These are phyloP conservation scores for Penicillium sp. DNA, from an alignment of 2,329 filamentous ascomycete species.

Conservation along the genomic window DNA sequence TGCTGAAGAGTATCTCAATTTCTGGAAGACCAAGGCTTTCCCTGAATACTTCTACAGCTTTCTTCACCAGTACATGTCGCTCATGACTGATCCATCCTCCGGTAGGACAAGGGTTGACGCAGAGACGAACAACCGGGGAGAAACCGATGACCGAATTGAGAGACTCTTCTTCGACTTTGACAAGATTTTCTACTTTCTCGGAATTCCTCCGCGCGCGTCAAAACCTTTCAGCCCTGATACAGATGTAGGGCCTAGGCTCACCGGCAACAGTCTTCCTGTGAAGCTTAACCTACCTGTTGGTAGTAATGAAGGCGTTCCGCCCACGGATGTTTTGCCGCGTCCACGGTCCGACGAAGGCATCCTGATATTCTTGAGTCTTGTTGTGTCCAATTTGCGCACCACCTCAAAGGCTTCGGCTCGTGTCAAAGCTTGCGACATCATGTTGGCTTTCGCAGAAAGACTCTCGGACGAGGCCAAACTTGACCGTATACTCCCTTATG, in stretches of 20 bases:
- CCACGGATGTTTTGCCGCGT: constrained; percentile 47
- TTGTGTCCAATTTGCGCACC: constrained; percentile 82
- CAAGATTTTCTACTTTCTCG: constrained; percentile 92
- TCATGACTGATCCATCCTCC: constrained; percentile 84
- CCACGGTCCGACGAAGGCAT: constrained; percentile 78
- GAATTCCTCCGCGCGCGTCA: constrained; percentile 26
- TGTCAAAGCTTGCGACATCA: constrained; percentile 80
- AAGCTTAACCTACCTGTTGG: constrained; percentile 75
- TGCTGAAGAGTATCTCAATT: constrained; percentile 86
- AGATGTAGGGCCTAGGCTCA: constrained; percentile 26
- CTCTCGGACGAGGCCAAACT: constrained; percentile 93
- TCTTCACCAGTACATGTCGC: constrained; percentile 93
- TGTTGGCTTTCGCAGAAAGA: constrained; percentile 84
- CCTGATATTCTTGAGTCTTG: constrained; percentile 80
- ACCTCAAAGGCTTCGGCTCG: constrained; percentile 84
- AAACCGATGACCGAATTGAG: constrained; percentile 90
- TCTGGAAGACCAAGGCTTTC: constrained; percentile 88
- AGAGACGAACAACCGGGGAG: constrained; percentile 65
- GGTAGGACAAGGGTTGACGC: constrained; percentile 67
- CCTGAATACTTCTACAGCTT: constrained; percentile 97
- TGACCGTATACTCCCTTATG: constrained; percentile 84
- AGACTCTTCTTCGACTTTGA: constrained; percentile 92
- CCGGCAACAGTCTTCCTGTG: constrained; percentile 55
- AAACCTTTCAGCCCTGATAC: background rate
- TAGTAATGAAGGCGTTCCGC: constrained; percentile 66